These are phyloP conservation scores for Potentilla sterilis DNA, from an alignment of 306 rosid species.

Conservation along the genomic window DNA sequence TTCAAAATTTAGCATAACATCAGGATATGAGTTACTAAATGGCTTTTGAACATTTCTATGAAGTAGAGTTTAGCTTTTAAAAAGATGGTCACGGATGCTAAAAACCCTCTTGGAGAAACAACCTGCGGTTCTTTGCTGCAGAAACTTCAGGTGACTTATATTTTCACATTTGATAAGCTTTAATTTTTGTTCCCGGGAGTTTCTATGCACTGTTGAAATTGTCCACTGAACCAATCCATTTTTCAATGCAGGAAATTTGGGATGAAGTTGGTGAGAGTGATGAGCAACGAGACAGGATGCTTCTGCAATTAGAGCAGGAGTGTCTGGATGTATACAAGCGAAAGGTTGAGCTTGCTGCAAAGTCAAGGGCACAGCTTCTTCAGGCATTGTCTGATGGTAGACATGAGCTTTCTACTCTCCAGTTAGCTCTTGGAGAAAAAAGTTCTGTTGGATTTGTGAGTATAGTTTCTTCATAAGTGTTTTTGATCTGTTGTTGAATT, in stretches of 20 bases:
- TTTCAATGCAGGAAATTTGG: slow-evolving; percentile 79
- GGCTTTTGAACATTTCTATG: slow-evolving; percentile 8
- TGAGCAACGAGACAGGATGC: slow-evolving; percentile 91
- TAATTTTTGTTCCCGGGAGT: not conserved
- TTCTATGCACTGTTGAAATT: slow-evolving; percentile 4
- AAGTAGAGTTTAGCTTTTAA: slow-evolving; percentile 43
- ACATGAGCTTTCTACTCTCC: slow-evolving; percentile 75
- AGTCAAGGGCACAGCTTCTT: slow-evolving; percentile 92
- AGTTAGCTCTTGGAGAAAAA: slow-evolving; percentile 85
- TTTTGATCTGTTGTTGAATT: not conserved
- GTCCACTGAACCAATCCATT: slow-evolving; percentile 4
- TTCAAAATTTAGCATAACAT: slow-evolving; percentile 4
- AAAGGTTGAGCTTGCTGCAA: slow-evolving; percentile 93
- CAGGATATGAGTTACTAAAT: slow-evolving; percentile 3
- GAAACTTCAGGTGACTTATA: slow-evolving; percentile 69
- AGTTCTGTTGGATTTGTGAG: slow-evolving; percentile 49
- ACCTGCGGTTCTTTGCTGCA: slow-evolving; percentile 86
- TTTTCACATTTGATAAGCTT: slow-evolving; percentile 11
- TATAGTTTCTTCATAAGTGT: not conserved
- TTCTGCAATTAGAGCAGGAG: slow-evolving; percentile 96
- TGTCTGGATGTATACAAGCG: slow-evolving; percentile 94
- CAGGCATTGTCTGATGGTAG: slow-evolving; percentile 81
- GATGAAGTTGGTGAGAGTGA: slow-evolving; percentile 98
- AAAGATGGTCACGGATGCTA: slow-evolving; percentile 73
- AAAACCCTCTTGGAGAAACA: slow-evolving; percentile 72